phyloP scores from a whole-genome alignment of 352 stramenopile species.

The Pythium pyrilobum region DNA sequence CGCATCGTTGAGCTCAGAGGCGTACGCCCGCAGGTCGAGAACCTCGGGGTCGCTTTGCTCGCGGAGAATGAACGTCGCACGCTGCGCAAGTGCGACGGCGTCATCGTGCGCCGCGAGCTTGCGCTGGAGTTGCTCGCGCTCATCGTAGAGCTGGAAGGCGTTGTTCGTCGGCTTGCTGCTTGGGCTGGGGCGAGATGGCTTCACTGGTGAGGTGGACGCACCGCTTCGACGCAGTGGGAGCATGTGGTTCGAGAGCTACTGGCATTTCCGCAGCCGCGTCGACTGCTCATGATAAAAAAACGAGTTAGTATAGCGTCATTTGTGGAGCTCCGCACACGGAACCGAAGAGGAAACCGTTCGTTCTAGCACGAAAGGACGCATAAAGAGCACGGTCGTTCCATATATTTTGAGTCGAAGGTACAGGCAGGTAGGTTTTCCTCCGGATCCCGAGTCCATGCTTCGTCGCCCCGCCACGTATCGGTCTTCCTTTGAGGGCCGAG shows the following conservation, averaged over 20 bases:
- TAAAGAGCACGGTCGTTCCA: no score
- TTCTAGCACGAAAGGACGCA: no score
- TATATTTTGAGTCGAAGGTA: no score
- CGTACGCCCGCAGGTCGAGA: slow-evolving; percentile 43
- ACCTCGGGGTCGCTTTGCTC: slow-evolving; percentile 45
- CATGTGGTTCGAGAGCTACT: neutral
- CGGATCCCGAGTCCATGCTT: neutral
- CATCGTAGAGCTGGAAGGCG: slow-evolving; percentile 17
- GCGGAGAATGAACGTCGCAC: slow-evolving; percentile 44
- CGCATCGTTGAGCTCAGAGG: slow-evolving; percentile 42
- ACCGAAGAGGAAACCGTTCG: no score
- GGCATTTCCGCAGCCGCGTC: neutral
- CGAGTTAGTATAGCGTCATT: no score
- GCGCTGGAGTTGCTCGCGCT: slow-evolving; percentile 28
- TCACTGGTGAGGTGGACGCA: neutral
- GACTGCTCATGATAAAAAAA: no score
- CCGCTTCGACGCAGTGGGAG: neutral
- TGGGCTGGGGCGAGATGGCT: neutral
- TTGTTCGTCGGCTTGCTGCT: slow-evolving; percentile 29
- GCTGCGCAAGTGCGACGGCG: slow-evolving; percentile 32
- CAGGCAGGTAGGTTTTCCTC: no score
- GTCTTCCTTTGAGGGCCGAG: neutral
- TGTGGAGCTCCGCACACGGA: no score
- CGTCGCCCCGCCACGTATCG: neutral
- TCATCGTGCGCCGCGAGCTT: slow-evolving; percentile 29